A percentile compares a stretch with the other conserved stretches of the same genome.
phyloP scores from a whole-genome alignment of 768 basidiomycete species.

The Suillus variegatus region DNA sequence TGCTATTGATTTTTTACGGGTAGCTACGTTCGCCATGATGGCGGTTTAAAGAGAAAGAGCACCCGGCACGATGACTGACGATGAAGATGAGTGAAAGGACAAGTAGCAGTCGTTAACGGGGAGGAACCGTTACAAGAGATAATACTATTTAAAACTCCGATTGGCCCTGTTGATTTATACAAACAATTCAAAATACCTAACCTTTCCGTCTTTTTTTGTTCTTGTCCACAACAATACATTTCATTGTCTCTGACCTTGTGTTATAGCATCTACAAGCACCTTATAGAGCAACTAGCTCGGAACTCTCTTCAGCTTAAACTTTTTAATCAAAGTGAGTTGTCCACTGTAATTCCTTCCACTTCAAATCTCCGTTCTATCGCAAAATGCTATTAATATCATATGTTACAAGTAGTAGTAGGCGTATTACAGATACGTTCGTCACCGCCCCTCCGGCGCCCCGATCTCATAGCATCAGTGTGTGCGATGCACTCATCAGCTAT shows the following conservation, averaged over 20 bases:
- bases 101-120: conserved; percentile 10
- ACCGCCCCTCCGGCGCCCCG: not conserved
- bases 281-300: not conserved
- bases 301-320: not conserved
- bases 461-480: not conserved
- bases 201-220: conserved; percentile 4
- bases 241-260: conserved; percentile 1
- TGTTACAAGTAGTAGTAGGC: not conserved
- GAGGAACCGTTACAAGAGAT: conserved; percentile 22
- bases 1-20: conserved; percentile 79
- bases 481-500: not conserved
- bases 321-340: not conserved
- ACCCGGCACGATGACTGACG: not conserved
- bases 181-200: conserved; percentile 27
- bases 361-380: not conserved
- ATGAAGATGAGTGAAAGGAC: not conserved
- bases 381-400: not conserved
- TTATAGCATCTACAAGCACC: not conserved
- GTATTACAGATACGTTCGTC: not conserved
- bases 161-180: conserved; percentile 25
- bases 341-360: not conserved
- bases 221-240: not conserved
- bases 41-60: conserved; percentile 17
- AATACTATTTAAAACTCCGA: conserved; percentile 34
- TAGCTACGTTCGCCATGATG: conserved; percentile 54